Base-by-base conservation (phyloP, 176 grass and related monocot species). In the bread wheat (Triticum aestivum) region DNA sequence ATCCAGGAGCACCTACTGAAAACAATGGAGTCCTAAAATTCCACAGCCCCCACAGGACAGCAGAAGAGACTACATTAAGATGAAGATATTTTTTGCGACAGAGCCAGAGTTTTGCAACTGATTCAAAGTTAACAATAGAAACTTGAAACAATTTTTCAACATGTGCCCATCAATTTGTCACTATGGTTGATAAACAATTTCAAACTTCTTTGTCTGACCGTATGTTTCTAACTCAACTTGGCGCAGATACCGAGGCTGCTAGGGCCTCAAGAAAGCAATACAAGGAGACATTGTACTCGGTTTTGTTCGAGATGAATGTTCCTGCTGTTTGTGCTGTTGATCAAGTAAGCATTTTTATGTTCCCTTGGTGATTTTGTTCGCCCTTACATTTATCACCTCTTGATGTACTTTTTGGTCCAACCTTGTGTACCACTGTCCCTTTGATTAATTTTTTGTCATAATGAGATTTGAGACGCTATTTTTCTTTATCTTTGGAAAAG, bases 281-380 rank as follows among this genome's bases (percentile, higher is more conserved):
- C 47, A 94, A 79, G 80, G 94, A 98, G 61, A 86, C 94, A 12
- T 6, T 98, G 67, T 90, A 89, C 78, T 96, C 97, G 2, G 92
- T 98, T 78, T 88, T 98, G 34, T 98, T 98, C 26, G 97, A 96
- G 73, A 92, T 98, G 94, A 94, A 98, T 94, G 97, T 90, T 79
- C 97, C 94, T 87, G 88, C 88, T 84, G 90, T 98, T 88, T 96
- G 94, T 79, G 87, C 91, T 29, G 90, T 92, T 87, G 90, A 96
- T 92, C 97, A 98, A 82, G 97, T 96, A 77, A 85, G 88, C 41
- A 61, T 66, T 72, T 44, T 76, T 87, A 49, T 54, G 32, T 18
- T 83, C 15, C 10, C 71, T 79, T 30, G 20, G 35, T 84, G 76
- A 68, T 54, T 66, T 7, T 52, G 2, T 77, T 59, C 18, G 54